These are phyloP conservation scores for Cyberlindnera japonica DNA, from an alignment of 805 yeast genomes.

Conservation along the genomic window DNA sequence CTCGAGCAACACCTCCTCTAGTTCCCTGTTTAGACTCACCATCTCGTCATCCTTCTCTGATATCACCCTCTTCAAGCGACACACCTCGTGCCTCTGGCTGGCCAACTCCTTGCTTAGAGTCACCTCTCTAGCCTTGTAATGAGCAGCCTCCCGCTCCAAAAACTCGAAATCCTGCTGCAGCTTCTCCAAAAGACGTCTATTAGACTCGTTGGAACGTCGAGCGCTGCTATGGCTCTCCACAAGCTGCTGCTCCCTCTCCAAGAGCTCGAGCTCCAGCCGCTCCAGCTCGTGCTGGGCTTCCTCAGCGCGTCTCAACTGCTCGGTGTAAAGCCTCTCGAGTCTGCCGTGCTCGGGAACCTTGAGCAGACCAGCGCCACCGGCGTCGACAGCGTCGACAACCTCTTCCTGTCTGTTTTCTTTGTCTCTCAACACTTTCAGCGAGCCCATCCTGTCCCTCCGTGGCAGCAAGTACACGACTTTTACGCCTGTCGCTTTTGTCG, in stretches of 20 bases:
- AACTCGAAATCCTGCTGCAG: constrained; percentile 15
- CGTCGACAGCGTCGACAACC: too few species aligned
- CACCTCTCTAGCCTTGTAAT: constrained; percentile 19
- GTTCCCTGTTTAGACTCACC: constrained; percentile 16
- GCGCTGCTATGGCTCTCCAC: constrained; percentile 11
- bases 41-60: constrained; percentile 17
- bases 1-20: constrained; percentile 16
- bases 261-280: constrained; percentile 32
- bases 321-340: constrained; percentile 22
- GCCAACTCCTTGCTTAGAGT: constrained; percentile 4
- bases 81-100: background rate
- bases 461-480: too few species aligned
- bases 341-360: background rate
- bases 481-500: too few species aligned
- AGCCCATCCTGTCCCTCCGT: too few species aligned
- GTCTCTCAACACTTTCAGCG: background rate
- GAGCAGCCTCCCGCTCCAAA: constrained; percentile 16
- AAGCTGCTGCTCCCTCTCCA: constrained; percentile 25
- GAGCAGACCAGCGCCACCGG: too few species aligned
- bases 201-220: constrained; percentile 12
- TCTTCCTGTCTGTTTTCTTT: constrained; percentile 2
- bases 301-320: constrained; percentile 26
- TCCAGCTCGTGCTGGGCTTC: constrained; percentile 34
- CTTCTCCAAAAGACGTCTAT: constrained; percentile 14
- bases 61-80: background rate